phyloP scores from a whole-genome alignment of 805 yeast genomes.

The Lipomyces orientalis region DNA sequence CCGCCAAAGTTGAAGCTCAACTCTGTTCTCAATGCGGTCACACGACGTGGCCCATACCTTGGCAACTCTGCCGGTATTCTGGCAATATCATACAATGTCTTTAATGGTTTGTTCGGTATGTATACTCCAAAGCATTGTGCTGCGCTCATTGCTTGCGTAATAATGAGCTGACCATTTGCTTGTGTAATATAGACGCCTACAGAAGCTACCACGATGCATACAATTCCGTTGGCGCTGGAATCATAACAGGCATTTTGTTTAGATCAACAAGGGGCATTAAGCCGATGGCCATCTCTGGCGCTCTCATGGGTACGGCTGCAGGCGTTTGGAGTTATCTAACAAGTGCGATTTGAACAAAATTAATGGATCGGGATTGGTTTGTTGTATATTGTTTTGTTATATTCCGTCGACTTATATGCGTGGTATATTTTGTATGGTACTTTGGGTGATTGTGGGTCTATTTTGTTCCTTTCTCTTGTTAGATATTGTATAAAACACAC shows the following conservation, averaged over 20 bases:
- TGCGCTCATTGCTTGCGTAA: neutral
- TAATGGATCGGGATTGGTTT: neutral
- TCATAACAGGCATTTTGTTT: constrained; percentile 88
- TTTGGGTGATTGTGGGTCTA: neutral
- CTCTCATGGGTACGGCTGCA: constrained; percentile 41
- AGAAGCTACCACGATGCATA: constrained; percentile 89
- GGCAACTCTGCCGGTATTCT: constrained; percentile 96
- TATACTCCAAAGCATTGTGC: neutral
- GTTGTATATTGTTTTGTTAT: constrained; percentile 1
- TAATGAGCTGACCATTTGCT: neutral
- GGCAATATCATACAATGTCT: constrained; percentile 84
- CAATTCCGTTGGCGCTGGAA: constrained; percentile 89
- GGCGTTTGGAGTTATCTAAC: constrained; percentile 31
- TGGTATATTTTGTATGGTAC: neutral
- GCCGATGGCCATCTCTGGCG: constrained; percentile 89
- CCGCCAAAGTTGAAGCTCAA: constrained; percentile 84
- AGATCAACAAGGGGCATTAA: constrained; percentile 81
- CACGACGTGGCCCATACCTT: constrained; percentile 93
- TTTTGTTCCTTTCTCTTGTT: neutral
- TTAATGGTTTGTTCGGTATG: constrained; percentile 61
- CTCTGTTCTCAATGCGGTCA: constrained; percentile 87
- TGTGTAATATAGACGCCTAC: constrained; percentile 61
- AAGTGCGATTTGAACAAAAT: constrained; percentile 13
- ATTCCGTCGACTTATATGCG: neutral
- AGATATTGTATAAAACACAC: neutral